These are phyloP conservation scores for Puccinia horiana DNA, from an alignment of 1,284 basidiomycete species.

Conservation along the genomic window DNA sequence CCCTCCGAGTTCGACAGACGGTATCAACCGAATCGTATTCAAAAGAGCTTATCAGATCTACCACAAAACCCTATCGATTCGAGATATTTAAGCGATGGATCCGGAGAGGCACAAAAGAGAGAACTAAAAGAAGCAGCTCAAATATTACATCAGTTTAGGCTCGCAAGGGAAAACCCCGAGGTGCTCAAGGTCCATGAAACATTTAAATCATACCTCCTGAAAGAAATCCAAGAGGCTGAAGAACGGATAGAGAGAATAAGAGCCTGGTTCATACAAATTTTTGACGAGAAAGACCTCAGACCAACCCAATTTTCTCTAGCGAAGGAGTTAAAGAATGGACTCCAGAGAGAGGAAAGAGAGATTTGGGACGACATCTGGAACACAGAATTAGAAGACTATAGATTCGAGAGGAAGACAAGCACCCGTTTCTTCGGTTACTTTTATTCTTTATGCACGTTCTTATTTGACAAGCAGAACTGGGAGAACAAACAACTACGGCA, in stretches of 20 bases:
- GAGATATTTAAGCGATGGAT: not conserved
- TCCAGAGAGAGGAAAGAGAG: not conserved
- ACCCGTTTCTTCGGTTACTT: conserved; percentile 9
- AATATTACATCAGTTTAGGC: not conserved
- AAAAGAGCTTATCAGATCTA: not conserved
- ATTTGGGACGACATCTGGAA: not conserved
- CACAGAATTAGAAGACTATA: not conserved
- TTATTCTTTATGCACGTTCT: not conserved
- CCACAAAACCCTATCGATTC: not conserved
- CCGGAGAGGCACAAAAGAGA: not conserved
- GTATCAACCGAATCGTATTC: not conserved
- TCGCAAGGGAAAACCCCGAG: conserved; percentile 6
- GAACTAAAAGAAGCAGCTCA: not conserved
- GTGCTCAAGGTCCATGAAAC: not conserved
- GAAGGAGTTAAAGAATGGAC: not conserved
- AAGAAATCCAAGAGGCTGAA: not conserved
- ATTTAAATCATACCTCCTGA: not conserved
- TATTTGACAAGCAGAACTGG: not conserved
- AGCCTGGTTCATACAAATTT: not conserved
- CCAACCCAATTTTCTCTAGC: not conserved
- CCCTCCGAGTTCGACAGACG: not conserved
- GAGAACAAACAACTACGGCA: not conserved
- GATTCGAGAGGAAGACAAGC: not conserved
- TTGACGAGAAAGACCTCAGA: not conserved
- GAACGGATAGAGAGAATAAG: not conserved